Evolutionary conservation across 148 eudicot genomes (phyloP).

Genomic region (Simmondsia chinensis): DNA sequence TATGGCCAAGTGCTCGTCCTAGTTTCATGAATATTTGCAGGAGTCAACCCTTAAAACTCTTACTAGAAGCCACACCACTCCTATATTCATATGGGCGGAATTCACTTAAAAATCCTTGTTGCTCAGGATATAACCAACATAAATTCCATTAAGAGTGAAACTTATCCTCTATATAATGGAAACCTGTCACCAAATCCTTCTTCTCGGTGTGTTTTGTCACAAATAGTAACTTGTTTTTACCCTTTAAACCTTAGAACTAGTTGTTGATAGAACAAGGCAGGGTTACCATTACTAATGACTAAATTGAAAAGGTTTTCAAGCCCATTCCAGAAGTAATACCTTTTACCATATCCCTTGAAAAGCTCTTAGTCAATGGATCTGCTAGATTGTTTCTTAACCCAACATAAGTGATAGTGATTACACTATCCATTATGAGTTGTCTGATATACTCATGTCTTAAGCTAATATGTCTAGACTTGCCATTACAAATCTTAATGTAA

Average conservation of each 20-base stretch:
- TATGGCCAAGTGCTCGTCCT: too few species aligned
- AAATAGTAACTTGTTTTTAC: not conserved
- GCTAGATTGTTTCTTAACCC: not conserved
- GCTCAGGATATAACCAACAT: too few species aligned
- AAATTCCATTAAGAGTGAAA: too few species aligned
- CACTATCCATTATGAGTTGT: not conserved
- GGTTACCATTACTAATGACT: not conserved
- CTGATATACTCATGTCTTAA: not conserved
- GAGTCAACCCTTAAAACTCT: too few species aligned
- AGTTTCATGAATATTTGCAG: too few species aligned
- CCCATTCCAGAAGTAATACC: too few species aligned
- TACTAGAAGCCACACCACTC: too few species aligned
- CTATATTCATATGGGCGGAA: too few species aligned
- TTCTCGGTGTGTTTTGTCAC: too few species aligned
- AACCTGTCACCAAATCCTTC: too few species aligned
- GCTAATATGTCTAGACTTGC: conserved; percentile 1
- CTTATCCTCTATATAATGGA: too few species aligned
- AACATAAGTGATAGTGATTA: not conserved
- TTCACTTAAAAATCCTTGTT: too few species aligned
- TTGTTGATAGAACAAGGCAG: not conserved
- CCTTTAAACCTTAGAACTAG: not conserved
- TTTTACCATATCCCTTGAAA: not conserved
- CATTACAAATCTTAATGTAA: not conserved
- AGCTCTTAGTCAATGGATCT: not conserved
- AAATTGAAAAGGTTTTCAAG: not conserved